Conservation (phyloP, 176 grass and related monocot genomes). For the Alloteropsis semialata region DNA sequence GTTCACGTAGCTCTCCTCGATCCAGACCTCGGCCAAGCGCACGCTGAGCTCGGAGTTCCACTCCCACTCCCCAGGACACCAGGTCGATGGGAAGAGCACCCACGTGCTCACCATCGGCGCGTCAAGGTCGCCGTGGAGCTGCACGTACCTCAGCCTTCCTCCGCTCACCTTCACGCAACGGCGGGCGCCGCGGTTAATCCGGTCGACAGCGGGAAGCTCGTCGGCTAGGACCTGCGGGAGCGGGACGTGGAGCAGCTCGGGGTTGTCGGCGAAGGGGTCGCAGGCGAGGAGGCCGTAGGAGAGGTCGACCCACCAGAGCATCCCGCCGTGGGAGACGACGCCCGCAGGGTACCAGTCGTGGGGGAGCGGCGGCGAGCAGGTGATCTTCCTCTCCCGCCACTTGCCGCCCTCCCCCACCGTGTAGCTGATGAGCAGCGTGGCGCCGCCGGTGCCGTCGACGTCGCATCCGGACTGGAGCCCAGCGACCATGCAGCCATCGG, state of each 20-base stretch:
- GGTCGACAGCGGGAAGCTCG: background rate
- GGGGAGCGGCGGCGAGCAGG: background rate
- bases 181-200: background rate
- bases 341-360: background rate
- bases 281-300: background rate
- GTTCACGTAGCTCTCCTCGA: slow-evolving; percentile 4
- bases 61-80: background rate
- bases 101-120: background rate
- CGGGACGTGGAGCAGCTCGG: background rate
- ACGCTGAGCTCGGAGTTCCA: slow-evolving; percentile 6
- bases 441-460: background rate
- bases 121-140: background rate
- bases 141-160: background rate
- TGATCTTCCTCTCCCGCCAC: background rate
- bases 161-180: background rate
- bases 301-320: slow-evolving; percentile 24
- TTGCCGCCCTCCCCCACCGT: background rate
- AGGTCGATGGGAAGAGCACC: background rate
- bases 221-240: background rate
- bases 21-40: background rate
- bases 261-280: background rate
- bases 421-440: background rate
- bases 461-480: background rate
- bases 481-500: background rate
- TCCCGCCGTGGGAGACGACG: slow-evolving; percentile 1